Evolutionary conservation across 345 rosid species (phyloP).

Genomic region (Brassica nigra): DNA sequence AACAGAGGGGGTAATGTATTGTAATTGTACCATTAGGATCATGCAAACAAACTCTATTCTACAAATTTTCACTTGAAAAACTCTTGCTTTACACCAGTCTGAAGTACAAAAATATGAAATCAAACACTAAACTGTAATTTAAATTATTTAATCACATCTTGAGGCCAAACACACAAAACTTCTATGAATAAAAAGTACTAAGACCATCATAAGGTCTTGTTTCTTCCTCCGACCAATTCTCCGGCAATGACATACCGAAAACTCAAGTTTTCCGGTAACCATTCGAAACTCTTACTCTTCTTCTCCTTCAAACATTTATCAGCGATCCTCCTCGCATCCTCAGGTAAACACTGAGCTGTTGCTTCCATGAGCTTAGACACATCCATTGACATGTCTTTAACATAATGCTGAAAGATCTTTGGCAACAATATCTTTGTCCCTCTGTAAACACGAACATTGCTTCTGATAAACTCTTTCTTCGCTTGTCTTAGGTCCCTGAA

Average conservation of each 20-base stretch:
- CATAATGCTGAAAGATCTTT: conserved; percentile 58
- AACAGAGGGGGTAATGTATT: no score
- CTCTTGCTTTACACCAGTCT: conserved; percentile 19
- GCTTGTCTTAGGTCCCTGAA: conserved; percentile 67
- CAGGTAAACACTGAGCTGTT: conserved; percentile 51
- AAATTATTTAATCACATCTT: conserved; percentile 34
- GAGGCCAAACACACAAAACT: neutral
- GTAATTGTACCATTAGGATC: neutral
- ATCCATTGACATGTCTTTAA: conserved; percentile 67
- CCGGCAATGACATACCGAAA: conserved; percentile 72
- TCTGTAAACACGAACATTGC: conserved; percentile 58
- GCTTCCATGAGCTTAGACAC: conserved; percentile 46
- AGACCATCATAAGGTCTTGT: conserved; percentile 1
- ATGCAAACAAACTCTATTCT: neutral
- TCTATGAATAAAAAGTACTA: neutral
- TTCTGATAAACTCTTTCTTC: conserved; percentile 59
- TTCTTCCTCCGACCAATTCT: conserved; percentile 47
- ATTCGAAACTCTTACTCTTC: conserved; percentile 54
- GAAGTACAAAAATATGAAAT: neutral
- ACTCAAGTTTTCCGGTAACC: conserved; percentile 68
- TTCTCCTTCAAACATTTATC: conserved; percentile 55
- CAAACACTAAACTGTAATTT: conserved; percentile 9
- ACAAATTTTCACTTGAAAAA: neutral
- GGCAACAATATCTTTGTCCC: conserved; percentile 70
- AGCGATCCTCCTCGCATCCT: conserved; percentile 53